Evolutionary conservation across 495 filamentous ascomycete genomes (phyloP), one percentile per base, ranked within the genome.

Genomic region (Baudoinia panamericana): DNA sequence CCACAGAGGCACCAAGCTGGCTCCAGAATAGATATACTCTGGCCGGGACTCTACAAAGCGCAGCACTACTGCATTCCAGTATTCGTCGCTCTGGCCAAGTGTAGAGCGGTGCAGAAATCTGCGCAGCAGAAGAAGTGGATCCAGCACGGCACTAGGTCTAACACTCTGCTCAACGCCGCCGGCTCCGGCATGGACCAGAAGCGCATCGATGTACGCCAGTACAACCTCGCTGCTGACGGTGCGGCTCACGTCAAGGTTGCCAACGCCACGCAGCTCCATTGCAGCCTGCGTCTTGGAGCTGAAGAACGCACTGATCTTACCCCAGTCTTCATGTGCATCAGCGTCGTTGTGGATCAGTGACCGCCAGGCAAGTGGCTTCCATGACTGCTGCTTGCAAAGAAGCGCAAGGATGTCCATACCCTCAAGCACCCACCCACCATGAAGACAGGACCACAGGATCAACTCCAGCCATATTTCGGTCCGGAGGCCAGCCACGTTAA

Each of bases 401-500:
- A 20, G 6, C 25, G 61, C 49, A 1, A 78, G 39, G 4, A 80
- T 60, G 35, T 57, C 61, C 30, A 61, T 51, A 16, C 72, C 76
- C 46, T 75, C 70, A 30, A 53, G 55, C 8, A 69, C 53, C 60
- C 71, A 73, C 5, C 70, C 70, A 43, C 74, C 70, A 50, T 79
- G 72, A 19, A 78, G 62, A 51, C 76, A 81, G 41, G 69, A 71
- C 76, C 75, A 81, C 6, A 81, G 62, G 31, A 80, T 63, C 10
- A 80, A 60, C 46, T 81, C 76, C 1, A 81, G 54, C 76, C 76
- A 81, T 16, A 80, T 59, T 41, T 76, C 71, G 15, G 69, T 67
- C 1, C 68, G 68, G 2, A 78, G 53, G 26, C 70, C 66, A 34
- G 63, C 59, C n/a, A 75, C 57, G 18, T 61, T 58, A 18, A 71